These are phyloP conservation scores for Dictyophora rubrovolvata DNA, from an alignment of 768 basidiomycete species.

Conservation along the genomic window DNA sequence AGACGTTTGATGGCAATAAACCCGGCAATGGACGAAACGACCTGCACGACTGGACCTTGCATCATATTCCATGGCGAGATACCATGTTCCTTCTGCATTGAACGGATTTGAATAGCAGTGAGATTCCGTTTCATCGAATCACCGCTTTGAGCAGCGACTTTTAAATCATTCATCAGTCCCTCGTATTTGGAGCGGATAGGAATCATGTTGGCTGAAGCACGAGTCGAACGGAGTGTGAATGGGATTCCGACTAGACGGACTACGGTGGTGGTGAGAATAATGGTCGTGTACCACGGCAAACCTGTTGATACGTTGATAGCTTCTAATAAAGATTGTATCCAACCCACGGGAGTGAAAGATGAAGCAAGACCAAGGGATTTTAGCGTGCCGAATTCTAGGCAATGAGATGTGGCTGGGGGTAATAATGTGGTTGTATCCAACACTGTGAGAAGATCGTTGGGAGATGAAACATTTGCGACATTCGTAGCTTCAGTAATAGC, in stretches of 20 bases:
- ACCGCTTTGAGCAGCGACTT: conserved; percentile 24
- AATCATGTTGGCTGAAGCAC: conserved; percentile 48
- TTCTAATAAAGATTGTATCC: conserved; percentile 56
- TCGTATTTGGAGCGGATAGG: conserved; percentile 52
- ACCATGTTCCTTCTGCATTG: conserved; percentile 53
- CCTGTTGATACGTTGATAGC: conserved; percentile 57
- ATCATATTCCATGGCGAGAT: conserved; percentile 49
- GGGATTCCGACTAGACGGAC: conserved; percentile 56
- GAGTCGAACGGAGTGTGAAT: conserved; percentile 44
- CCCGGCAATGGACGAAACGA: conserved; percentile 67
- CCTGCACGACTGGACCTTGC: conserved; percentile 53
- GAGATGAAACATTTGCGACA: no score
- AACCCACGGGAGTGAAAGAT: conserved; percentile 54
- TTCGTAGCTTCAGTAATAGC: no score
- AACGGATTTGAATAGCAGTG: conserved; percentile 34
- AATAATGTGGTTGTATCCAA: neutral
- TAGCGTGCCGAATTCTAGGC: conserved; percentile 64
- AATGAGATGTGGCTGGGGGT: no score
- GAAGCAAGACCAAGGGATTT: conserved; percentile 50
- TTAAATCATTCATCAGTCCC: conserved; percentile 41
- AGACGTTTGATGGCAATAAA: conserved; percentile 76
- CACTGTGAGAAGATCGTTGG: no score
- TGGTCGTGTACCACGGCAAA: conserved; percentile 79
- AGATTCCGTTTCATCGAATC: conserved; percentile 35
- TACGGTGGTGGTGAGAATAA: conserved; percentile 51